Base-by-base conservation (phyloP, 352 stramenopile species). In the Globisporangium okanoganense region DNA sequence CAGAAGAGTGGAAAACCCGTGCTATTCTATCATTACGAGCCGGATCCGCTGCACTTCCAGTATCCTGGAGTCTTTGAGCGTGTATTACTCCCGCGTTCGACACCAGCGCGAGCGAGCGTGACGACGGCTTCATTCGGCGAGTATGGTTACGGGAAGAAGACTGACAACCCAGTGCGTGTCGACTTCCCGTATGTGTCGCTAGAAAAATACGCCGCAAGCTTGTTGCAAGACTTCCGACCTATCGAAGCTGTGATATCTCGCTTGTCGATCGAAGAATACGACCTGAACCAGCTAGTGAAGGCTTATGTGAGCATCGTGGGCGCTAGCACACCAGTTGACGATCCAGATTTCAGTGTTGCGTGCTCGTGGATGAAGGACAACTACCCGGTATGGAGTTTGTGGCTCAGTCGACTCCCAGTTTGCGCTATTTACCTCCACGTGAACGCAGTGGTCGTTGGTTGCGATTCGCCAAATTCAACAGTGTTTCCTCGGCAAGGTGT, bases 21-120 rank as follows among this genome's bases (percentile, higher is more conserved):
- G 13, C 57, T 68, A 7, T 87, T 85, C 51, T 83, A 83, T 47
- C 66, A 80, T 50, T 85, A 73, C 44, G 73, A 87, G 41, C 75
- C 78, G 3, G 71, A 85, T 35, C 50, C 70, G 8, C 73, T 87
- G 29, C 72, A 80, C 40, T 58, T 71, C 13, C 48, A 58, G 14
- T 50, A 78, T 22, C 6, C 16, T 6, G 67, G 60, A 5, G 18
- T 66, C 14, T 65, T 85, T 13, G 64, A 78, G 47, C 69, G 75
- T 14, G 61, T 87, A 12, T 61, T 67, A 3, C 61, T 85, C 5
- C 79, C 79, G 5, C 67, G 59, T n/a, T 48, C 65, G 10, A 72
- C 69, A 5, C 67, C 72, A 14, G 55, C 69, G 24, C 43, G 38
- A 31, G 14, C 45, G 9, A 48, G 47, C 7, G 5, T 74, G n/a